phyloP scores from a whole-genome alignment of 2,329 filamentous ascomycete species.

The Xylariomycetidae sp. region DNA sequence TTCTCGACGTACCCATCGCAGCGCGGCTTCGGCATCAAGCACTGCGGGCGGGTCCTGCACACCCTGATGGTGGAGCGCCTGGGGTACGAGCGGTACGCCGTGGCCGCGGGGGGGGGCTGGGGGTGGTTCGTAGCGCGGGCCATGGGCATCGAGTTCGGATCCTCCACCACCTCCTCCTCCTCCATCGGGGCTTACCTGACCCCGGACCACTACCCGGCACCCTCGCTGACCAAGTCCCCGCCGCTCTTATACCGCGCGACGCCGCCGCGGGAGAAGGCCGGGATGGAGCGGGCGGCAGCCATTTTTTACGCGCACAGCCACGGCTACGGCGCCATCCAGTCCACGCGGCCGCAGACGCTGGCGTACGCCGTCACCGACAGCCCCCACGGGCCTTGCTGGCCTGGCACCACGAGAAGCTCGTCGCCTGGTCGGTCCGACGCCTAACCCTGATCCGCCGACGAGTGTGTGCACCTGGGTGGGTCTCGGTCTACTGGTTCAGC shows the following conservation, averaged over 20 bases:
- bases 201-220: too few species aligned
- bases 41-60: not conserved
- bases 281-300: slow-evolving; percentile 39
- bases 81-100: not conserved
- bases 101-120: not conserved
- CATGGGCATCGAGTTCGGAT: not conserved
- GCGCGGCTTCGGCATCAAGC: not conserved
- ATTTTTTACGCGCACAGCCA: slow-evolving; percentile 52
- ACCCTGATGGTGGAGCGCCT: not conserved
- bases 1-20: not conserved
- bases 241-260: slow-evolving; percentile 14
- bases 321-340: slow-evolving; percentile 53
- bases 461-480: slow-evolving; percentile 65
- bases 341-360: slow-evolving; percentile 65
- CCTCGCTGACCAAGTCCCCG: not conserved
- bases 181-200: not conserved
- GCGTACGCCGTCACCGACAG: slow-evolving; percentile 62
- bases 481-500: slow-evolving; percentile 66
- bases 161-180: too few species aligned
- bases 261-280: slow-evolving; percentile 41
- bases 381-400: slow-evolving; percentile 62
- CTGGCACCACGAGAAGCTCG: slow-evolving; percentile 74
- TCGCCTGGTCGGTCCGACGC: slow-evolving; percentile 67
- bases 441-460: slow-evolving; percentile 67
- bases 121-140: not conserved